Percentiles rank a stretch among this genome's conserved stretches.
These are phyloP conservation scores for Sporothrix globosa DNA, from an alignment of 2,329 filamentous ascomycete genomes.

Conservation along the genomic window DNA sequence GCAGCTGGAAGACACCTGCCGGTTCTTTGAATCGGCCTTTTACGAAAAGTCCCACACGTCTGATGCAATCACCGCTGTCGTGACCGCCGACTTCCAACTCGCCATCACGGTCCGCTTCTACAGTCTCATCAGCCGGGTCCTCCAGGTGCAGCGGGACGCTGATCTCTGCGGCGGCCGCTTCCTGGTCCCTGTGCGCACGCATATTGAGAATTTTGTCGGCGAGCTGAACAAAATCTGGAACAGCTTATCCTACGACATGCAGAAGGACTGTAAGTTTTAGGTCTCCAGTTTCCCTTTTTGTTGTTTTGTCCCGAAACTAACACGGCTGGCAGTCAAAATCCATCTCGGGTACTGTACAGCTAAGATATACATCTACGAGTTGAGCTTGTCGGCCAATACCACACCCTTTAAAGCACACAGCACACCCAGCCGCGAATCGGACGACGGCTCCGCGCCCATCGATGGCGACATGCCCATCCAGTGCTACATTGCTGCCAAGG, in stretches of 20 bases:
- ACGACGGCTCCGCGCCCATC: slow-evolving; percentile 4
- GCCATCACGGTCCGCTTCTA: slow-evolving; percentile 36
- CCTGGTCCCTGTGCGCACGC: slow-evolving; percentile 25
- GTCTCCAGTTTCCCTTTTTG: neutral
- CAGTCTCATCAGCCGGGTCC: slow-evolving; percentile 34
- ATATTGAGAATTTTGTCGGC: slow-evolving; percentile 30
- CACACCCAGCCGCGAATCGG: slow-evolving; percentile 30
- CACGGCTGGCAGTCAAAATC: slow-evolving; percentile 28
- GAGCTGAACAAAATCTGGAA: slow-evolving; percentile 34
- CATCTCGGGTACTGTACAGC: slow-evolving; percentile 36
- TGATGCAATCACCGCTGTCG: slow-evolving; percentile 8
- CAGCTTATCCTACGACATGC: slow-evolving; percentile 25
- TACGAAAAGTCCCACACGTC: slow-evolving; percentile 1
- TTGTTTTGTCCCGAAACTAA: neutral
- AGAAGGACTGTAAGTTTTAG: slow-evolving; percentile 26
- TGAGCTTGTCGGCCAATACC: slow-evolving; percentile 33
- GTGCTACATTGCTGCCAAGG: slow-evolving; percentile 33
- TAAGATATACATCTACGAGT: slow-evolving; percentile 37
- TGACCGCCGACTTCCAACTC: slow-evolving; percentile 31
- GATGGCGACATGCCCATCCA: slow-evolving; percentile 30
- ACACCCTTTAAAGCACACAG: slow-evolving; percentile 26
- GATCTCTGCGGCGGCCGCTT: slow-evolving; percentile 33
- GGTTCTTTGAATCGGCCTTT: slow-evolving; percentile 32
- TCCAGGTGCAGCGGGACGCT: slow-evolving; percentile 33
- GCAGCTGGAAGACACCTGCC: slow-evolving; percentile 36